Conservation (phyloP, 768 basidiomycete species). For the Trametopsis cervina region DNA sequence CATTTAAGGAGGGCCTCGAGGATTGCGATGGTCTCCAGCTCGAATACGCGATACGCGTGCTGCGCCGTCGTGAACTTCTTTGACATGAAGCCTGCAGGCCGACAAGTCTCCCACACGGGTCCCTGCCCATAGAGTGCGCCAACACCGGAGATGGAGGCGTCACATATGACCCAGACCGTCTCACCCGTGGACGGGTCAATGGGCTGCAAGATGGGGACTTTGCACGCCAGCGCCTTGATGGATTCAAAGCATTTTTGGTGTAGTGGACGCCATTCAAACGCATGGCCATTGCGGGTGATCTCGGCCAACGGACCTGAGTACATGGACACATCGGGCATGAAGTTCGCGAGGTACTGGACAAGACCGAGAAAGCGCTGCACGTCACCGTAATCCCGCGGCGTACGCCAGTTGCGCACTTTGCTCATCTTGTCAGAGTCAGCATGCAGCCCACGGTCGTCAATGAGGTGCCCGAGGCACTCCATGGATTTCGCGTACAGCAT, state of each 20-base stretch:
- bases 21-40: conserved; percentile 28
- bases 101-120: no score
- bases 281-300: no score
- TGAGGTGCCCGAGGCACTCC: no score
- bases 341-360: no score
- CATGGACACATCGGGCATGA: conserved; percentile 26
- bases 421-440: conserved; percentile 30
- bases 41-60: conserved; percentile 30
- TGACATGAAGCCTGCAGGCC: no score
- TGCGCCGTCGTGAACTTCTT: conserved; percentile 23
- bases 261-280: conserved; percentile 14
- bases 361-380: conserved; percentile 36
- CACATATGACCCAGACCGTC: no score
- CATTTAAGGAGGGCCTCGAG: no score
- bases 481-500: no score
- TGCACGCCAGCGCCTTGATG: neutral
- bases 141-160: no score
- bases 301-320: conserved; percentile 27
- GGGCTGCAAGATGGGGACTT: conserved; percentile 7
- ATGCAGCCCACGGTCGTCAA: conserved; percentile 33
- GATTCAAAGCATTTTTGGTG: conserved; percentile 21
- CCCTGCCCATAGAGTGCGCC: conserved; percentile 22
- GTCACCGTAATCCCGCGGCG: conserved; percentile 27
- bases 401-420: conserved; percentile 27
- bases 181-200: no score